Conservation (phyloP, 805 yeast genomes). For the Candida sphagnicola region DNA sequence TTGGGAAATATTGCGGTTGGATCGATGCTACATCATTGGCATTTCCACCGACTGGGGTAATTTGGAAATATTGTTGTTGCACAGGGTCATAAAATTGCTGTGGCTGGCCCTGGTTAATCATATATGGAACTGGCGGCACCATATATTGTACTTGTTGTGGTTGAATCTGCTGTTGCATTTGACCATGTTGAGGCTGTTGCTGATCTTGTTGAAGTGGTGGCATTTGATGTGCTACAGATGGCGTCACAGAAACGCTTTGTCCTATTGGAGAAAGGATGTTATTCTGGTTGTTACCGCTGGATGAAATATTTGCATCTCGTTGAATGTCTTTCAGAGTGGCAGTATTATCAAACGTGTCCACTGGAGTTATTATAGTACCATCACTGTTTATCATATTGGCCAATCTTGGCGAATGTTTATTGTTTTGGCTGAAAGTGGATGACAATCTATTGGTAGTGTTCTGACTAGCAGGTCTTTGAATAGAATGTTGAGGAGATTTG, state of each 20-base stretch:
- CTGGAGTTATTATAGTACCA: conserved; percentile 41
- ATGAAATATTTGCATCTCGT: conserved; percentile 1
- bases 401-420: conserved; percentile 32
- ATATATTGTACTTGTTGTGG: conserved; percentile 2
- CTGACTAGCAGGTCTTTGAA: conserved; percentile 18
- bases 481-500: conserved; percentile 2
- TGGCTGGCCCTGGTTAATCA: conserved; percentile 21
- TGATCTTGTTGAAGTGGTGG: conserved; percentile 2
- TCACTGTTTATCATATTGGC: conserved; percentile 43
- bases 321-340: not conserved
- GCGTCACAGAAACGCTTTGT: not conserved
- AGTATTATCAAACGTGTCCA: conserved; percentile 22
- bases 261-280: not conserved
- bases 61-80: conserved; percentile 39
- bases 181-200: conserved; percentile 5
- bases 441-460: conserved; percentile 28
- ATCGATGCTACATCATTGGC: conserved; percentile 19
- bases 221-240: not conserved
- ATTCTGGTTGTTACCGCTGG: not conserved
- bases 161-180: conserved; percentile 10
- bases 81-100: conserved; percentile 43
- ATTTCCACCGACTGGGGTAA: conserved; percentile 29
- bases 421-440: conserved; percentile 34
- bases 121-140: conserved; percentile 5
- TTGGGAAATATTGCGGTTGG: conserved; percentile 37